Conservation (phyloP, 176 grass and related monocot genomes). For the Elaeis guineensis region DNA sequence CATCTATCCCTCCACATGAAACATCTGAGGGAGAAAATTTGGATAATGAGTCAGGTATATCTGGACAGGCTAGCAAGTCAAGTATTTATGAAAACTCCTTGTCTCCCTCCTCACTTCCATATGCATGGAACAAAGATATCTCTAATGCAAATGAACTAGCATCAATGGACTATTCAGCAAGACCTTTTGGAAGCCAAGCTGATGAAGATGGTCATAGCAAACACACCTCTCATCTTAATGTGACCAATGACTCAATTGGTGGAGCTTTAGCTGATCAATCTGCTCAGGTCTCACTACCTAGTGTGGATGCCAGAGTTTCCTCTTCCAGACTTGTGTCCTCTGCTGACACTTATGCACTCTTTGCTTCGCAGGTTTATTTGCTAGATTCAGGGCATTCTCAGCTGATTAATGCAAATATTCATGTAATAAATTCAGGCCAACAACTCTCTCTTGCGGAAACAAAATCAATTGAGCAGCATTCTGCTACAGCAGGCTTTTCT, state of each 20-base stretch:
- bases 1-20: slow-evolving; percentile 24
- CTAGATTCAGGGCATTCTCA: slow-evolving; percentile 5
- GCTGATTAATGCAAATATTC: slow-evolving; percentile 10
- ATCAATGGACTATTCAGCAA: not conserved
- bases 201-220: not conserved
- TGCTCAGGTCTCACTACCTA: not conserved
- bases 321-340: not conserved
- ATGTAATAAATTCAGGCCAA: slow-evolving; percentile 35
- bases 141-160: not conserved
- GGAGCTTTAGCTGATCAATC: slow-evolving; percentile 4
- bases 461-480: slow-evolving; percentile 25
- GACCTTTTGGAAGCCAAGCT: not conserved
- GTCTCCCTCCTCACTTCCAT: no score
- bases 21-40: slow-evolving; percentile 22
- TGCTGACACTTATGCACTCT: slow-evolving; percentile 12
- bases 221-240: not conserved
- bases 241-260: not conserved
- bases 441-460: slow-evolving; percentile 38
- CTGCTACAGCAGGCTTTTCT: slow-evolving; percentile 26
- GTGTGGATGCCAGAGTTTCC: not conserved
- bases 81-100: not conserved
- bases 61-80: not conserved
- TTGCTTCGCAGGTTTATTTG: slow-evolving; percentile 13
- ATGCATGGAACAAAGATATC: not conserved
- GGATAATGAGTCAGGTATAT: not conserved